Percentiles rank a stretch among this genome's conserved stretches.
Conservation (phyloP, 2,329 filamentous ascomycete species). For the Apiospora phragmitis region DNA sequence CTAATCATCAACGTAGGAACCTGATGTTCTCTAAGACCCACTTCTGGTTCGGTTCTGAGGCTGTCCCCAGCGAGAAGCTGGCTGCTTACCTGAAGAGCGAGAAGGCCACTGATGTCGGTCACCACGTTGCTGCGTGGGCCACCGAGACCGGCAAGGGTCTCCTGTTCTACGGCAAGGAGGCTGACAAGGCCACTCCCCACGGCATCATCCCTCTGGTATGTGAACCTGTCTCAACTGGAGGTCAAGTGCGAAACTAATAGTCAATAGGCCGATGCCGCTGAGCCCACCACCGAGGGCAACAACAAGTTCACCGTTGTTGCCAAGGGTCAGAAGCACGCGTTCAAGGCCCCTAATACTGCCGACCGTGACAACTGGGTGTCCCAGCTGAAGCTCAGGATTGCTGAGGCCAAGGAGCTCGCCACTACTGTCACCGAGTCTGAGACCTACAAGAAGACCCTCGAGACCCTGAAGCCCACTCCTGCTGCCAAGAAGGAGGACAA, state of each 20-base stretch:
- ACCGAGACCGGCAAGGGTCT: slow-evolving; percentile 94
- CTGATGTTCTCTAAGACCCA: slow-evolving; percentile 90
- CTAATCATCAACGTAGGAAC: slow-evolving; percentile 56
- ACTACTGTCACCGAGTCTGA: slow-evolving; percentile 75
- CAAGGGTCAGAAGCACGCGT: slow-evolving; percentile 87
- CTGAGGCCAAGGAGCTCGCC: slow-evolving; percentile 81
- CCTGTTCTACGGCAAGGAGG: slow-evolving; percentile 85
- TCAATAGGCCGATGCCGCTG: slow-evolving; percentile 57
- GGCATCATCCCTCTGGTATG: slow-evolving; percentile 85
- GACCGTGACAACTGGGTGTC: slow-evolving; percentile 94
- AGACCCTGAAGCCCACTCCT: slow-evolving; percentile 61
- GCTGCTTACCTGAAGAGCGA: slow-evolving; percentile 80
- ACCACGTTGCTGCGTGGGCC: slow-evolving; percentile 85
- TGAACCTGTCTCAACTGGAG: slow-evolving; percentile 24
- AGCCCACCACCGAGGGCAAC: slow-evolving; percentile 73
- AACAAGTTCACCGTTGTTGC: slow-evolving; percentile 85
- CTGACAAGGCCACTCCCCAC: slow-evolving; percentile 77
- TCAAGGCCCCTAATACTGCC: slow-evolving; percentile 73
- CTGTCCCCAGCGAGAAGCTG: slow-evolving; percentile 73
- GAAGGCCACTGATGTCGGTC: slow-evolving; percentile 74
- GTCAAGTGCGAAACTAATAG: slow-evolving; percentile 17
- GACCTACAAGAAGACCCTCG: slow-evolving; percentile 83
- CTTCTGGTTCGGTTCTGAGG: slow-evolving; percentile 81
- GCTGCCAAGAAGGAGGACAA: slow-evolving; percentile 46
- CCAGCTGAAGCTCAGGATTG: slow-evolving; percentile 78